Evolutionary conservation across 2,329 filamentous ascomycete genomes (phyloP), one percentile per base, ranked within the genome.

Genomic region (Trichoderma sp.): DNA sequence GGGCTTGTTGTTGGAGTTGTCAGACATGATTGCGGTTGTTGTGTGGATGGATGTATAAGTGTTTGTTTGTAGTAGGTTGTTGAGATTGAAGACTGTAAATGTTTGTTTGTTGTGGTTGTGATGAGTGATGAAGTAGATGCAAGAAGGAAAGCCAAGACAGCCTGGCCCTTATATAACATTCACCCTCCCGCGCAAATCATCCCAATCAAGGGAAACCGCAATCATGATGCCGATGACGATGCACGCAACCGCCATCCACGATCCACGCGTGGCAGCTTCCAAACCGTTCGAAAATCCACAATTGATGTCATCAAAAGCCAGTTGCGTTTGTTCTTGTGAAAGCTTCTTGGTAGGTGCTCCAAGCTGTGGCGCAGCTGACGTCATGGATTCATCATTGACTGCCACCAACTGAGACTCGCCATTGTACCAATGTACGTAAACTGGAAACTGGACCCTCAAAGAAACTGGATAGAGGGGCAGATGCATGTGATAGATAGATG

Each of bases 1-100:
- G 79, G 93, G 79, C 67, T 78, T 74, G 56, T 74, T 75, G 71
- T 31, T 62, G 59, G 69, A 53, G 73, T 80, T 79, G 78, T 82
- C 81, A 78, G 81, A 78, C 81, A 84, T 82, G 78, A 33, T 79
- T 75, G 53, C 41, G 31, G 75, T 68, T 16, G n/a, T 35, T 31
- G 24, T 74, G n/a, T 35, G n/a, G 6, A 33, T 35, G 18, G 18
- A 12, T 29, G 21, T 45, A 3, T 27, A 63, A 63, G 24, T 67
- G 45, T 63, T 5, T 56, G 21, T 1, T 35, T 59, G 62, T 8
- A 29, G 62, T 24, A 29, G 50, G 45, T 2, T 65, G 69, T 24
- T 50, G 5, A 65, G 18, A 41, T 60, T 45, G 59, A 53, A 38
- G 35, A 59, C 60, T 45, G 3, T 71, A 11, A 41, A 16, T 24